phyloP scores from a whole-genome alignment of 768 basidiomycete genomes.

The Cytidiella melzeri region DNA sequence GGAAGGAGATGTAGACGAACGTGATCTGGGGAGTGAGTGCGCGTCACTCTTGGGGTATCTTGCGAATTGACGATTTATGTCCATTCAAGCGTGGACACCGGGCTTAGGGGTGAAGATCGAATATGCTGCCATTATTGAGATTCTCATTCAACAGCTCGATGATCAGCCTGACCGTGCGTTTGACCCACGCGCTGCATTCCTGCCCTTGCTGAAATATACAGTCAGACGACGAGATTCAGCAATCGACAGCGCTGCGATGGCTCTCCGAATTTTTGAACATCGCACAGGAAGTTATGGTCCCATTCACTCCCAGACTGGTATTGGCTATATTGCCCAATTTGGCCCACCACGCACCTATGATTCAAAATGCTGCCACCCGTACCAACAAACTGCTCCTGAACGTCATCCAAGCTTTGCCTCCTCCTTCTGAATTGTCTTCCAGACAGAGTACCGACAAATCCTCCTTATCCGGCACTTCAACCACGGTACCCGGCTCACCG shows the following conservation, averaged over 20 bases:
- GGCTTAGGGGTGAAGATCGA: constrained; percentile 93
- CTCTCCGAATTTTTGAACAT: constrained; percentile 85
- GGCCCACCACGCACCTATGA: constrained; percentile 84
- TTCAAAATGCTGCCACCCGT: constrained; percentile 78
- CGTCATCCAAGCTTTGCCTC: constrained; percentile 82
- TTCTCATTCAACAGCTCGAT: constrained; percentile 81
- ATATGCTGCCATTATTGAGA: constrained; percentile 89
- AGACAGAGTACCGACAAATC: constrained; percentile 28
- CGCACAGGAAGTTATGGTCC: constrained; percentile 87
- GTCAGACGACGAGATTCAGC: constrained; percentile 89
- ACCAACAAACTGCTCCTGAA: constrained; percentile 82
- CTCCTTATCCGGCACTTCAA: constrained; percentile 22
- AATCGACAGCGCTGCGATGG: constrained; percentile 92
- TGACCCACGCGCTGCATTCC: not conserved
- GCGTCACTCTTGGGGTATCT: not conserved
- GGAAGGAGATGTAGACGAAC: constrained; percentile 40
- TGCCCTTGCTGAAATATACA: not conserved
- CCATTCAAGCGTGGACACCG: constrained; percentile 69
- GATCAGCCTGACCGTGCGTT: constrained; percentile 59
- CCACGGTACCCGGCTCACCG: constrained; percentile 44
- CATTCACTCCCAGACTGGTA: constrained; percentile 89
- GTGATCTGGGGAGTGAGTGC: constrained; percentile 58
- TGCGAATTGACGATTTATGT: constrained; percentile 8
- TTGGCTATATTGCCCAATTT: constrained; percentile 92
- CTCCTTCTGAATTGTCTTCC: constrained; percentile 47